A percentile compares a stretch with the other conserved stretches of the same genome.
Evolutionary conservation across 495 filamentous ascomycete species (phyloP).

Genomic region (Neurospora sublineolata): DNA sequence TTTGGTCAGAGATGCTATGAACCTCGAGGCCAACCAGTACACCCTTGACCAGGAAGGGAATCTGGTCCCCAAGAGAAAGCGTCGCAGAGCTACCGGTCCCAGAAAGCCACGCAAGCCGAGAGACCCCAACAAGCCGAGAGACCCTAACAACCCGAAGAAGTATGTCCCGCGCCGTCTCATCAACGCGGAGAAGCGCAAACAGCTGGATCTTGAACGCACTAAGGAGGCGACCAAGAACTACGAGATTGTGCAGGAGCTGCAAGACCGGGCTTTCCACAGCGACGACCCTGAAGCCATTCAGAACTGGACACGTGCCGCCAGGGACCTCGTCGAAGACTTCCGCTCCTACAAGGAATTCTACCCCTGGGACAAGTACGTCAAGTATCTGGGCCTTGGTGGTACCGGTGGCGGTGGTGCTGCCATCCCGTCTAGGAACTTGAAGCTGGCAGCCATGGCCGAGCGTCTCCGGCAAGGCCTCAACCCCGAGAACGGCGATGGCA

Average conservation of each 20-base stretch:
- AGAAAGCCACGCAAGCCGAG: constrained; percentile 12
- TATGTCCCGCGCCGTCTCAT: constrained; percentile 25
- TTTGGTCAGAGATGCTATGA: constrained; percentile 60
- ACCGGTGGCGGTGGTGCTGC: constrained; percentile 35
- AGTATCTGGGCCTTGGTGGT: constrained; percentile 54
- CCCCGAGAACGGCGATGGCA: constrained; percentile 17
- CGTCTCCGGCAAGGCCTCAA: constrained; percentile 42
- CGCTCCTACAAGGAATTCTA: constrained; percentile 66
- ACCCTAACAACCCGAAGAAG: constrained; percentile 15
- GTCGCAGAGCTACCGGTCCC: constrained; percentile 9
- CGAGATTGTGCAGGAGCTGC: constrained; percentile 40
- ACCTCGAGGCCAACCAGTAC: constrained; percentile 35
- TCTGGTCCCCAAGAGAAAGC: not conserved
- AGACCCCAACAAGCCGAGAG: constrained; percentile 7
- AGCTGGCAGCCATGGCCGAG: constrained; percentile 61
- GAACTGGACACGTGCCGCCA: constrained; percentile 65
- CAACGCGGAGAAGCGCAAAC: constrained; percentile 22
- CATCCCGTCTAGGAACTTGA: constrained; percentile 38
- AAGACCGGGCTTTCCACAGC: constrained; percentile 38
- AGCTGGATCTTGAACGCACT: constrained; percentile 32
- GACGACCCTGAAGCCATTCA: constrained; percentile 37
- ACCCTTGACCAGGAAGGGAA: constrained; percentile 18
- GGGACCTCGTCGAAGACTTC: constrained; percentile 69
- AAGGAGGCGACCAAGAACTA: constrained; percentile 50
- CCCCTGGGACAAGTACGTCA: constrained; percentile 55